Evolutionary conservation across 345 rosid genomes (phyloP), one percentile per base, ranked within the genome.

Genomic region (Cardiospermum halicacabum): DNA sequence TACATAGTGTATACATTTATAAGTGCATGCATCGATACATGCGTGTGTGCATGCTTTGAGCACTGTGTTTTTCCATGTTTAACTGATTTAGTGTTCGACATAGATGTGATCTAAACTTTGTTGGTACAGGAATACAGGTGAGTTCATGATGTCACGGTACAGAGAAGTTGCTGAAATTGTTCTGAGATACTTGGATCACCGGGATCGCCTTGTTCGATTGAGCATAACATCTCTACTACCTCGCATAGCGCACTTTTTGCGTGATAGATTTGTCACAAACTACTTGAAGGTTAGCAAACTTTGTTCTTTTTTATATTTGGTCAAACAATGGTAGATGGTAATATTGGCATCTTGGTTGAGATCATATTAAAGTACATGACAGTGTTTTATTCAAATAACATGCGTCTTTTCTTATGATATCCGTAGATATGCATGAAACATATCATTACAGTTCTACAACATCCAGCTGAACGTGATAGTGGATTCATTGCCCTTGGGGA

Each of bases 111-210:
- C 51, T 26, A 40, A 55, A 63, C 28, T 18, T 63, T 65, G 39
- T 26, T 43, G 75, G 65, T 69, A 81, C 96, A 95, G 99, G 81
- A 95, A 95, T 77, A 91, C 99, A 0, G 99, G 99, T 26, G 99
- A 95, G 73, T 95, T 95, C 75, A 95, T 94, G 99, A 94, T 91
- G 99, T 91, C 97, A 53, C 85, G 99, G 80, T 89, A 95, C 71
- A 83, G 90, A 75, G 99, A 95, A 84, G 99, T 95, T 55, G 99
- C 99, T 19, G 99, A 95, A 21, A 91, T 95, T 75, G 96, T 95
- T 69, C 84, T 95, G 62, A 87, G 89, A 82, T 95, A 91, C 80
- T 83, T 89, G 47, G 93, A 89, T 74, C 89, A 91, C 73, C 84
- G 84, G 71, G 96, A 95, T 81, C 91, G 90, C 69, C 96, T 95